Percentiles rank a stretch among this genome's conserved stretches.
These are phyloP conservation scores for Trametes meyenii DNA, from an alignment of 768 basidiomycete species.

Conservation along the genomic window DNA sequence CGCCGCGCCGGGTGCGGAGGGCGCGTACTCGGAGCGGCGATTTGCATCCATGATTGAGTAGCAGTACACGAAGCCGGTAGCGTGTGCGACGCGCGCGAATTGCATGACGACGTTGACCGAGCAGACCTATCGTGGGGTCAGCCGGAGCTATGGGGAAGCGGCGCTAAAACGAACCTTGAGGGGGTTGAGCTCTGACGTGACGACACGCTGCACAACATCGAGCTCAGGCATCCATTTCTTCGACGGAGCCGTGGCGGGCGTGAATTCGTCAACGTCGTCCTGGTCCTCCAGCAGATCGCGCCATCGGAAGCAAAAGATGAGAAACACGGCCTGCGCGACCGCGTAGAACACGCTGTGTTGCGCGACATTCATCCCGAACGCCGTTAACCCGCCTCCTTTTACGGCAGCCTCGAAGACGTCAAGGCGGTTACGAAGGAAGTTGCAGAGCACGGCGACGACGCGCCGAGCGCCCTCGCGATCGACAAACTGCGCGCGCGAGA, in stretches of 20 bases:
- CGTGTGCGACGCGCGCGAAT: conserved; percentile 91
- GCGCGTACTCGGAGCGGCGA: conserved; percentile 59
- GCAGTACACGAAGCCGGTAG: conserved; percentile 91
- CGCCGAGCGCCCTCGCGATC: conserved; percentile 71
- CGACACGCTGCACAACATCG: conserved; percentile 73
- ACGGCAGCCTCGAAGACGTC: conserved; percentile 64
- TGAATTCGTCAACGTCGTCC: conserved; percentile 53
- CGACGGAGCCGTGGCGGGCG: conserved; percentile 24
- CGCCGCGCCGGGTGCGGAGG: conserved; percentile 21
- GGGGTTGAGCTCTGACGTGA: conserved; percentile 85
- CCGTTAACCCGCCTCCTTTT: conserved; percentile 34
- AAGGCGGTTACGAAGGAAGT: conserved; percentile 77
- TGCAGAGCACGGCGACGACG: conserved; percentile 83
- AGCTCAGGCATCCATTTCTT: conserved; percentile 88
- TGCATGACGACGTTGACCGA: conserved; percentile 88
- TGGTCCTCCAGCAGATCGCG: conserved; percentile 72
- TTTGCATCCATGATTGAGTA: conserved; percentile 92
- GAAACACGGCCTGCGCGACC: conserved; percentile 86
- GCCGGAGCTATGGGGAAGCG: not conserved
- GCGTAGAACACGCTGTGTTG: conserved; percentile 88
- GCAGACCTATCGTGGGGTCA: conserved; percentile 62
- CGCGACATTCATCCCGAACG: conserved; percentile 33
- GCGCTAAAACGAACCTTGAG: conserved; percentile 61
- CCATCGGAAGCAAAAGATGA: conserved; percentile 99
- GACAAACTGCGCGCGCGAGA: conserved; percentile 87